Evolutionary conservation across 768 basidiomycete genomes (phyloP), one percentile per base, ranked within the genome.

Genomic region (Sistotremastrum niveocremeum): DNA sequence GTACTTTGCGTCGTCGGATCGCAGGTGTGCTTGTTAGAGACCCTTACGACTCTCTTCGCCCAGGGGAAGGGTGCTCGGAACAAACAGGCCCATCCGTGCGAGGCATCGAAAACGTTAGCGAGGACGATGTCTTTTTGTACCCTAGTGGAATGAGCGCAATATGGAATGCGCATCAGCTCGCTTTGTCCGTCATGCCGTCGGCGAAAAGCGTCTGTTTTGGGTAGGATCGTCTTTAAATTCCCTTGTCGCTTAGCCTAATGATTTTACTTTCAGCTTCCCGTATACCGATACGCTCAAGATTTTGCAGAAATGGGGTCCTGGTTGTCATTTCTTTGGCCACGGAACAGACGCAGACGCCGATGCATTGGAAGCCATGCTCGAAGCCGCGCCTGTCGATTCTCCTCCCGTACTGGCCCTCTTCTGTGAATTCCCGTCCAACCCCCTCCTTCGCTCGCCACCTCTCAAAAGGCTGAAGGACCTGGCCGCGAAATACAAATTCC

Each of bases 231-330:
- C 45, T 20, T 39, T 7, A 12, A 31, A 29, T 6, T 37, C 29
- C 12, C 30, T 38, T 20, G 9, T 8, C 20, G 9, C 34, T 20
- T 36, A 8, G 34, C 34, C 42, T 51, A 5, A 28, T 34, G 20
- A n/a, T 31, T 6, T 33, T 20, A 41, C 3, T 6, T 28, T 4
- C 52, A 95, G 93, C 10, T 99, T 97, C 62, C 83, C 91, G 0
- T 99, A 97, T 60, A 87, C 79, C 6, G 94, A 98, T 58, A 97
- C 94, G 4, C 74, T 94, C 48, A 97, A 97, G 62, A 75, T 93
- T 37, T 69, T 98, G 2, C 70, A 91, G 54, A 97, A 99, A 63
- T 98, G 91, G 90, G 94, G 94, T 1, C 87, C 86, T 3, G 94
- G 94, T 2, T 88, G 81, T 52, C 72, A 89, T 59, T 93, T 97